phyloP scores from a whole-genome alignment of 169 alveolate genomes.

The Eimeria acervulina region DNA sequence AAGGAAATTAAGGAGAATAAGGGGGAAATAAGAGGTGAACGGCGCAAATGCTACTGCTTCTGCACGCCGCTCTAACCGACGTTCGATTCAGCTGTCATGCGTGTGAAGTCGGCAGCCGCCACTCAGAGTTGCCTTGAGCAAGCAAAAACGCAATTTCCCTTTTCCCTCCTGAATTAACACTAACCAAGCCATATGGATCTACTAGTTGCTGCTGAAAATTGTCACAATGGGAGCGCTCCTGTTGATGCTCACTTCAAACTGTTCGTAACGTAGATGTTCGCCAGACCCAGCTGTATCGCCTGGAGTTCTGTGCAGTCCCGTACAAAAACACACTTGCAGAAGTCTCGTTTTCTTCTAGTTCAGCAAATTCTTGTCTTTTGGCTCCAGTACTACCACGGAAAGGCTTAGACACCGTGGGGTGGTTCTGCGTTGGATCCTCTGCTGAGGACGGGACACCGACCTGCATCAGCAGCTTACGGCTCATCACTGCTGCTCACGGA shows the following conservation, averaged over 20 bases:
- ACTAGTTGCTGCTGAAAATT: background rate
- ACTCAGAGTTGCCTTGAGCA: background rate
- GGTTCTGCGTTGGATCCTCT: background rate
- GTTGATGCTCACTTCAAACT: background rate
- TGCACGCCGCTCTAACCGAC: background rate
- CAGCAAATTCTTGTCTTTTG: background rate
- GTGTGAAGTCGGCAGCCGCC: slow-evolving; percentile 31
- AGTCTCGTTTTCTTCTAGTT: background rate
- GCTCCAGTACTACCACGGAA: background rate
- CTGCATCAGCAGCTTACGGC: background rate
- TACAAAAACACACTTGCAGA: background rate
- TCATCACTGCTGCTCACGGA: background rate
- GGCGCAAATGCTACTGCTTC: background rate
- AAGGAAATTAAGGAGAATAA: background rate
- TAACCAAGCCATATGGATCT: background rate
- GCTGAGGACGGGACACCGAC: background rate
- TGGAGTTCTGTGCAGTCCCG: background rate
- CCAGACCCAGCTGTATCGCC: background rate
- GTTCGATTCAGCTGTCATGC: slow-evolving; percentile 2
- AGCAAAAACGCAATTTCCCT: background rate
- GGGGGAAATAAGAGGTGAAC: background rate
- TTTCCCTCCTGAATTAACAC: background rate
- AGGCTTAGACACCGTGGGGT: slow-evolving; percentile 20
- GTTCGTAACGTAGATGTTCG: background rate
- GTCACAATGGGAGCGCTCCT: background rate